Evolutionary conservation across 1,284 basidiomycete genomes (phyloP).

Genomic region (Pascua sp.): DNA sequence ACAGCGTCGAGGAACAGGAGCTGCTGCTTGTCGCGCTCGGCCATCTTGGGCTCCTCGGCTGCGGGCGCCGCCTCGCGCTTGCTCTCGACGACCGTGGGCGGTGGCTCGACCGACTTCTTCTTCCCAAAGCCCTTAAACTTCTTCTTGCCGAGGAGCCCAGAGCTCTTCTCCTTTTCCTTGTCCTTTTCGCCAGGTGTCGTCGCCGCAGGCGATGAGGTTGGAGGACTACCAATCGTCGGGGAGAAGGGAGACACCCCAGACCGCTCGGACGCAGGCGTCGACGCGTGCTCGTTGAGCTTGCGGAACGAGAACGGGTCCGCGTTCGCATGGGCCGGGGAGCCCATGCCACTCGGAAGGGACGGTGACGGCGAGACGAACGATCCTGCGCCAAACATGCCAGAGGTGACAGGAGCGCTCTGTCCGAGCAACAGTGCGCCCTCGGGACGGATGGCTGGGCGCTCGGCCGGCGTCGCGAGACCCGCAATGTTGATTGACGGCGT

Average conservation of each 20-base stretch:
- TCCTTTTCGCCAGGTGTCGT: neutral
- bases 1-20: conserved; percentile 59
- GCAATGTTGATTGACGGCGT: conserved; percentile 54
- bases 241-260: too few relatives aligned
- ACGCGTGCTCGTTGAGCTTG: too few relatives aligned
- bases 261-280: too few relatives aligned
- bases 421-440: conserved; percentile 27
- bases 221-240: neutral
- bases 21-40: conserved; percentile 47
- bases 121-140: conserved; percentile 69
- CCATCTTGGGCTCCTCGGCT: conserved; percentile 24
- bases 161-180: too few relatives aligned
- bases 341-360: too few relatives aligned
- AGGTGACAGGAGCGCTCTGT: conserved; percentile 27
- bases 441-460: conserved; percentile 53
- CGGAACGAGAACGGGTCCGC: too few relatives aligned
- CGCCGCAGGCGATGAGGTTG: neutral
- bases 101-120: conserved; percentile 52
- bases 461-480: conserved; percentile 63
- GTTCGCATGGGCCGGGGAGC: too few relatives aligned
- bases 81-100: conserved; percentile 36
- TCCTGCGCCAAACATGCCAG: conserved; percentile 2
- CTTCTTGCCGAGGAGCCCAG: conserved; percentile 37
- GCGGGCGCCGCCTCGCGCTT: conserved; percentile 16
- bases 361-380: too few relatives aligned